These are phyloP conservation scores for Peterozyma xylosa DNA, from an alignment of 805 yeast species.

Conservation along the genomic window DNA sequence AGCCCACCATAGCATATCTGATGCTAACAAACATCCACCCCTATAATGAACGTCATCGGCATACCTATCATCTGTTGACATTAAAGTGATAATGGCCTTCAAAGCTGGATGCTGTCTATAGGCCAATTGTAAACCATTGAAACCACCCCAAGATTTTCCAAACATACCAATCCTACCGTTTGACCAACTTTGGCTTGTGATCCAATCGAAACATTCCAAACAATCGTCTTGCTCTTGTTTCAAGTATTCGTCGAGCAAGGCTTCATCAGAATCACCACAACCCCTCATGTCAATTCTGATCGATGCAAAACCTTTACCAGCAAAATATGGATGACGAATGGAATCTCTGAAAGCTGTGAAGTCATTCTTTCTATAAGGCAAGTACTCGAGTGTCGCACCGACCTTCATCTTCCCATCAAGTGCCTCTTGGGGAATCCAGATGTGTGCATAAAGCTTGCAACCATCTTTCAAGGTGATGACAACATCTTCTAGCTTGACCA, in stretches of 20 bases:
- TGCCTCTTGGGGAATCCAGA: slow-evolving; percentile 35
- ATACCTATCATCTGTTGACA: slow-evolving; percentile 41
- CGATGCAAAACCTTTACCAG: slow-evolving; percentile 38
- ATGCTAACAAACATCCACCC: slow-evolving; percentile 36
- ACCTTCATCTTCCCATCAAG: slow-evolving; percentile 18
- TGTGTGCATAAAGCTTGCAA: slow-evolving; percentile 27
- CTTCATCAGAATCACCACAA: slow-evolving; percentile 33
- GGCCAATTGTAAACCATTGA: slow-evolving; percentile 37
- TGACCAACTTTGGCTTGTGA: slow-evolving; percentile 31
- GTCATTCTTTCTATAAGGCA: slow-evolving; percentile 38
- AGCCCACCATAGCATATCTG: slow-evolving; percentile 45
- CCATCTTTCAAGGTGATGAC: slow-evolving; percentile 33
- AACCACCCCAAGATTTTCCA: slow-evolving; percentile 45
- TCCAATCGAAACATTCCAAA: slow-evolving; percentile 35
- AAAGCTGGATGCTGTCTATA: slow-evolving; percentile 39
- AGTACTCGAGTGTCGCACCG: slow-evolving; percentile 34
- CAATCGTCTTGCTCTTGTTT: slow-evolving; percentile 37
- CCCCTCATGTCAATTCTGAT: slow-evolving; percentile 42
- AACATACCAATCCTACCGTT: slow-evolving; percentile 39
- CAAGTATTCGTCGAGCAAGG: slow-evolving; percentile 32
- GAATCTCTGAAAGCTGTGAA: slow-evolving; percentile 36
- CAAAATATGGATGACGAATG: slow-evolving; percentile 37
- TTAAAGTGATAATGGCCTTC: slow-evolving; percentile 32
- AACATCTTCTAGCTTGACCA: slow-evolving; percentile 26
- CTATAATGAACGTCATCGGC: slow-evolving; percentile 42